phyloP scores from a whole-genome alignment of 768 basidiomycete genomes.

The Tulasnella sp. region DNA sequence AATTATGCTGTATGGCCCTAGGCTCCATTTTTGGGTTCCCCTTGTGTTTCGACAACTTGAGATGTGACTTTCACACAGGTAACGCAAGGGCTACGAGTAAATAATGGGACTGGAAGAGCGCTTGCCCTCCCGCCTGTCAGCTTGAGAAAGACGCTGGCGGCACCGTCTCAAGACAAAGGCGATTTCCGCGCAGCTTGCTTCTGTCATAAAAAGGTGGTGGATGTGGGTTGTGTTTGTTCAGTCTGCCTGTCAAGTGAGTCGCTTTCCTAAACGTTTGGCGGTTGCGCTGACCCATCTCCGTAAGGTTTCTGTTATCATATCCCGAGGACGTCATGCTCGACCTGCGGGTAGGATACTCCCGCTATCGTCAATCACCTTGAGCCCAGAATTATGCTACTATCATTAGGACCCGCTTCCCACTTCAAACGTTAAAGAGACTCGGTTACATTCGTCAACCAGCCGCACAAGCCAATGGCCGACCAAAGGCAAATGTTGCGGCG shows the following conservation, averaged over 20 bases:
- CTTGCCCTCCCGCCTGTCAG: constrained; percentile 57
- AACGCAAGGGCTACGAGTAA: too few species aligned
- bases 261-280: not conserved
- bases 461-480: not conserved
- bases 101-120: too few species aligned
- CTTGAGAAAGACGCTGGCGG: constrained; percentile 66
- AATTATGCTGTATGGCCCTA: too few species aligned
- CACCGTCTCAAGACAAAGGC: constrained; percentile 89
- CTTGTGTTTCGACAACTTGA: too few species aligned
- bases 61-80: too few species aligned
- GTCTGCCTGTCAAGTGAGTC: constrained; percentile 90
- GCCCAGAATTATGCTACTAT: not conserved
- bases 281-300: not conserved
- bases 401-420: constrained; percentile 84
- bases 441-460: constrained; percentile 14
- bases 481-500: not conserved
- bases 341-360: constrained; percentile 65
- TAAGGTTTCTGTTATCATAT: constrained; percentile 90
- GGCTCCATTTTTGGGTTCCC: too few species aligned
- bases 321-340: constrained; percentile 69
- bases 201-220: constrained; percentile 95
- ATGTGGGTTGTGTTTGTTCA: constrained; percentile 97
- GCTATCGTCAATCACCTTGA: not conserved
- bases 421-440: constrained; percentile 73
- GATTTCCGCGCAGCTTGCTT: constrained; percentile 98